Conservation (phyloP, 1,284 basidiomycete species). For the Baeospora myosura region DNA sequence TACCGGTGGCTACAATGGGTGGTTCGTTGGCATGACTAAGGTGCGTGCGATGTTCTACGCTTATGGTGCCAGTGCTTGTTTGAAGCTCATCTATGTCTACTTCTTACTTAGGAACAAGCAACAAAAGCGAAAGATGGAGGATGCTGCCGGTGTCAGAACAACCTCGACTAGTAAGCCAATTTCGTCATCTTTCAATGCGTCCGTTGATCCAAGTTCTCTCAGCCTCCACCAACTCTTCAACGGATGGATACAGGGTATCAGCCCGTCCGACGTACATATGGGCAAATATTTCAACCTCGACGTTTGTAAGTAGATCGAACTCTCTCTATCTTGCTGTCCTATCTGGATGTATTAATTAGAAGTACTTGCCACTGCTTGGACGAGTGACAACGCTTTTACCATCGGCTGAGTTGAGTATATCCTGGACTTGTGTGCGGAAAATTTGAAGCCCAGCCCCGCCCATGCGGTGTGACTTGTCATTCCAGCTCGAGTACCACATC, state of each 20-base stretch:
- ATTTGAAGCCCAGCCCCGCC: too few relatives aligned
- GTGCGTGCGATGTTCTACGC: background rate
- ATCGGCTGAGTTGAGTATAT: too few relatives aligned
- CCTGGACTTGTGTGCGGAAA: too few relatives aligned
- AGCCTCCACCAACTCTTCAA: slow-evolving; percentile 1
- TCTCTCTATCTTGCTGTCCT: too few relatives aligned
- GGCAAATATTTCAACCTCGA: background rate
- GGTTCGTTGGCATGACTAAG: background rate
- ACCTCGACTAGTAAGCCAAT: slow-evolving; percentile 2
- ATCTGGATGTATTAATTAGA: too few relatives aligned
- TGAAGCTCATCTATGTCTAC: background rate
- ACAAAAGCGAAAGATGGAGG: background rate
- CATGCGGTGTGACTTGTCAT: too few relatives aligned
- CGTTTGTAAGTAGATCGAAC: too few relatives aligned
- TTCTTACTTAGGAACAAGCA: background rate
- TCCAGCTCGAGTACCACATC: too few relatives aligned
- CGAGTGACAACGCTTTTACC: too few relatives aligned
- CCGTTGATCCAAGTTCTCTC: background rate
- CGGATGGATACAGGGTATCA: slow-evolving; percentile 1
- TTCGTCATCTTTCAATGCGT: background rate
- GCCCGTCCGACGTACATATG: background rate
- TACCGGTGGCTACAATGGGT: background rate
- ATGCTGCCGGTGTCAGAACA: slow-evolving; percentile 1
- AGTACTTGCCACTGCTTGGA: too few relatives aligned
- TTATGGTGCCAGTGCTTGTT: background rate